Conservation (phyloP, 345 rosid species). For the Draba incana region DNA sequence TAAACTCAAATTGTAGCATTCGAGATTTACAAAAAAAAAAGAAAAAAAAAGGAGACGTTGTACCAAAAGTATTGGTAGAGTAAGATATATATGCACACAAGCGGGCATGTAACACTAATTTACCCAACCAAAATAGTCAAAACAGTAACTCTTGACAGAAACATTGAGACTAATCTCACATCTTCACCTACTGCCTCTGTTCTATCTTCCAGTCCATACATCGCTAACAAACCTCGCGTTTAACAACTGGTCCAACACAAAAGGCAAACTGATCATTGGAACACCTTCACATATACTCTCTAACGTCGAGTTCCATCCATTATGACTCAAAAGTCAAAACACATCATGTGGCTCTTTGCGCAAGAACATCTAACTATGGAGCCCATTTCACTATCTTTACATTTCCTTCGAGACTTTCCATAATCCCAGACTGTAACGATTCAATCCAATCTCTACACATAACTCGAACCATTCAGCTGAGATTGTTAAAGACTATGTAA, state of each 20-base stretch:
- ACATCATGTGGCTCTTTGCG: slow-evolving; percentile 59
- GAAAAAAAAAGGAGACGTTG: too few relatives aligned
- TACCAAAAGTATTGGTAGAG: too few relatives aligned
- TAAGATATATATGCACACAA: too few relatives aligned
- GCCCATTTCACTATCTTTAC: slow-evolving; percentile 54
- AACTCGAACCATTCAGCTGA: too few relatives aligned
- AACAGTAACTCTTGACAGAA: too few relatives aligned
- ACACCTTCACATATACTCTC: slow-evolving; percentile 64
- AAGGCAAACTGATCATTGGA: slow-evolving; percentile 82
- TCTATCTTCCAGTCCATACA: slow-evolving; percentile 46
- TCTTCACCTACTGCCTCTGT: too few relatives aligned
- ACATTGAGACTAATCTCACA: too few relatives aligned
- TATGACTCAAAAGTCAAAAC: slow-evolving; percentile 66
- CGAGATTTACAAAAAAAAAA: too few relatives aligned
- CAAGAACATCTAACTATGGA: slow-evolving; percentile 49
- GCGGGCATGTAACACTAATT: too few relatives aligned
- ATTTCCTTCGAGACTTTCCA: slow-evolving; percentile 38
- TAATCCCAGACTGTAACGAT: slow-evolving; percentile 32
- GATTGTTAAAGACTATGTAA: too few relatives aligned
- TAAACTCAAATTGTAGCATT: too few relatives aligned
- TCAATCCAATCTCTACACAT: slow-evolving; percentile 17
- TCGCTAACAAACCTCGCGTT: slow-evolving; percentile 62
- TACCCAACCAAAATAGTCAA: background rate
- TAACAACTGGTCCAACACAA: slow-evolving; percentile 56
- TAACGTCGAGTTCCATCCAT: slow-evolving; percentile 82